phyloP scores from a whole-genome alignment of 2,329 filamentous ascomycete species.

The Hypoxylon sp. region DNA sequence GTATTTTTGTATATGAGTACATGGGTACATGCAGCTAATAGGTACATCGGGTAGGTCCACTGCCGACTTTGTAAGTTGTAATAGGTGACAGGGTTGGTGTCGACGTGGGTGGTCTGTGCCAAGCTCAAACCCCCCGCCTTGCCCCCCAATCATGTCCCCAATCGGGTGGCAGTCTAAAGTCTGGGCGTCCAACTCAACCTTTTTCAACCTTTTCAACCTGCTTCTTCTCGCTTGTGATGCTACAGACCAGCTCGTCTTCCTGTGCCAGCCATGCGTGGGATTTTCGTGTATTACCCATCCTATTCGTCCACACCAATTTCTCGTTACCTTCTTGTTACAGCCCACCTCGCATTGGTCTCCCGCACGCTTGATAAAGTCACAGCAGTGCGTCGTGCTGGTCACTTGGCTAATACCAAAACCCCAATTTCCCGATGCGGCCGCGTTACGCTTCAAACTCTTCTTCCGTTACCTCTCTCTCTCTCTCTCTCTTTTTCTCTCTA shows the following conservation, averaged over 20 bases:
- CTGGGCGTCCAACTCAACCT: slow-evolving; percentile 12
- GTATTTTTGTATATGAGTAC: too few species aligned
- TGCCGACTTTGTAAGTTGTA: too few species aligned
- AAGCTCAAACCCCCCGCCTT: slow-evolving; percentile 18
- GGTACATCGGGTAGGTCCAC: too few species aligned
- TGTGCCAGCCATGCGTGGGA: too few species aligned
- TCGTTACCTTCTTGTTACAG: slow-evolving; percentile 42
- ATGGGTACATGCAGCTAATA: too few species aligned
- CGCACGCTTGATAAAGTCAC: slow-evolving; percentile 36
- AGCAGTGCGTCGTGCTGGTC: slow-evolving; percentile 27
- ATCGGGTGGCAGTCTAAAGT: background rate
- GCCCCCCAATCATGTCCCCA: slow-evolving; percentile 10
- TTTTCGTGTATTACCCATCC: slow-evolving; percentile 25
- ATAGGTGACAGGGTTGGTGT: too few species aligned
- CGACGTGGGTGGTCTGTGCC: slow-evolving; percentile 20
- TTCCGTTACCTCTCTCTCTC: slow-evolving; percentile 17
- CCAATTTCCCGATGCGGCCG: slow-evolving; percentile 23
- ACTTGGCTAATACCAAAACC: slow-evolving; percentile 1
- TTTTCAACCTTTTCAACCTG: slow-evolving; percentile 9
- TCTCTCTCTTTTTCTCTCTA: too few species aligned
- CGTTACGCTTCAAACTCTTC: slow-evolving; percentile 33
- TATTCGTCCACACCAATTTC: slow-evolving; percentile 27
- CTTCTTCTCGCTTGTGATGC: slow-evolving; percentile 19
- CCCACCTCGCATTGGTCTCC: slow-evolving; percentile 30
- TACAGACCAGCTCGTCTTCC: too few species aligned